A percentile compares a stretch with the other conserved stretches of the same genome.
Conservation (phyloP, 768 basidiomycete genomes). For the Boletus bicolor region DNA sequence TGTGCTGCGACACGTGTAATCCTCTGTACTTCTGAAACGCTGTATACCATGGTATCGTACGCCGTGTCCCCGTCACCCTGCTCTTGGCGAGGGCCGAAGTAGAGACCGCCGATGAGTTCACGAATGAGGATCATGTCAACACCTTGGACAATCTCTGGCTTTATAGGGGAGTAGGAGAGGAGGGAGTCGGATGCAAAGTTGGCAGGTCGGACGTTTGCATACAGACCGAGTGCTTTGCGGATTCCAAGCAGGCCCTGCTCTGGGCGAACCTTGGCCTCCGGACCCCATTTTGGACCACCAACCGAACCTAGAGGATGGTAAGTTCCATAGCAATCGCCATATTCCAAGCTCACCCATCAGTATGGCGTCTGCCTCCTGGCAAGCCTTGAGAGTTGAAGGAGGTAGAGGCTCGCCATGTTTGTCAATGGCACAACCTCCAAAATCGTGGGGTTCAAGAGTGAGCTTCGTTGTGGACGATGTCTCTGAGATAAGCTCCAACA, state of each 20-base stretch:
- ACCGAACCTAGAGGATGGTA: constrained; percentile 68
- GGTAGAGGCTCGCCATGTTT: constrained; percentile 82
- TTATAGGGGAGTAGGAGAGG: constrained; percentile 83
- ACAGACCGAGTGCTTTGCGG: constrained; percentile 90
- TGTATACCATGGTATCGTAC: constrained; percentile 94
- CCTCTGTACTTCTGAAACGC: constrained; percentile 84
- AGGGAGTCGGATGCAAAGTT: constrained; percentile 93
- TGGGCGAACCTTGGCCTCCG: constrained; percentile 82
- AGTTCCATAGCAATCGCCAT: neutral
- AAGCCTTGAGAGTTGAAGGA: constrained; percentile 79
- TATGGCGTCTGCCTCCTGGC: constrained; percentile 91
- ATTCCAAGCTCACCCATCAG: constrained; percentile 73
- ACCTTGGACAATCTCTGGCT: constrained; percentile 75
- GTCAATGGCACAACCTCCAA: constrained; percentile 95
- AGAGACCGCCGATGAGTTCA: constrained; percentile 94
- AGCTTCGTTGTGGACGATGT: constrained; percentile 65
- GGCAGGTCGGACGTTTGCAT: constrained; percentile 97
- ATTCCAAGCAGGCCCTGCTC: constrained; percentile 87
- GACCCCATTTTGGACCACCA: constrained; percentile 99
- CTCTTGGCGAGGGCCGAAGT: constrained; percentile 94
- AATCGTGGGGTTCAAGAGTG: constrained; percentile 69
- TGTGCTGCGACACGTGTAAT: constrained; percentile 95
- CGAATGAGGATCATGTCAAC: constrained; percentile 92
- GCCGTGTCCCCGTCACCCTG: constrained; percentile 70
- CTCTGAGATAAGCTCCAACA: constrained; percentile 70